Percentiles rank a stretch among this genome's conserved stretches.
phyloP scores from a whole-genome alignment of 306 rosid genomes.

The Casuarina equisetifolia region DNA sequence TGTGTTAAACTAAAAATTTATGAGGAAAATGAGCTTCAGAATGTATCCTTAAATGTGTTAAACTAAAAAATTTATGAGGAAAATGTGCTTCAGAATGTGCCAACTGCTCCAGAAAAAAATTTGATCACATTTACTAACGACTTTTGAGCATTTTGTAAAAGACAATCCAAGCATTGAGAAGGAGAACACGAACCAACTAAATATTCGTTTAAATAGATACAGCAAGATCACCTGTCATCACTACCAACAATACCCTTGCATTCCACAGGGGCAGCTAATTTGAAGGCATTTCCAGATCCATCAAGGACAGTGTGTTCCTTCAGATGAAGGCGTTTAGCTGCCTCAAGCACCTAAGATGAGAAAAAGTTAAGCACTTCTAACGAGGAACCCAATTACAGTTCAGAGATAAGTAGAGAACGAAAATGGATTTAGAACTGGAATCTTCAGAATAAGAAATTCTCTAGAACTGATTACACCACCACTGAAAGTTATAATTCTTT shows the following conservation, averaged over 20 bases:
- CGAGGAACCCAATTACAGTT: slow-evolving; percentile 17
- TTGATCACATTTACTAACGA: background rate
- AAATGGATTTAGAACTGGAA: slow-evolving; percentile 7
- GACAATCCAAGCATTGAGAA: background rate
- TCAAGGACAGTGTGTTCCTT: slow-evolving; percentile 88
- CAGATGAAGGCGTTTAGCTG: slow-evolving; percentile 88
- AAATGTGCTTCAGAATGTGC: background rate
- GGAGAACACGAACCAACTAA: slow-evolving; percentile 12
- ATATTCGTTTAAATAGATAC: slow-evolving; percentile 1
- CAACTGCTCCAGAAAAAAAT: too few relatives aligned
- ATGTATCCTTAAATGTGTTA: background rate
- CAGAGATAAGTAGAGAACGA: background rate
- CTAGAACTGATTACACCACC: background rate
- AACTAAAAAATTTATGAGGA: background rate
- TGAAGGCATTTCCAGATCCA: slow-evolving; percentile 85
- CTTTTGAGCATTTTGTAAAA: background rate
- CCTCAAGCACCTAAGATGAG: slow-evolving; percentile 72
- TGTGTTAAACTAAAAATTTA: background rate
- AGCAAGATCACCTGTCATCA: slow-evolving; percentile 77
- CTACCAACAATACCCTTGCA: slow-evolving; percentile 99
- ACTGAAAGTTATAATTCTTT: slow-evolving; percentile 1
- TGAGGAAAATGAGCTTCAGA: background rate
- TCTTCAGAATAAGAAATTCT: slow-evolving; percentile 10
- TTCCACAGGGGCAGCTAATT: slow-evolving; percentile 98
- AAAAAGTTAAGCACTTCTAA: slow-evolving; percentile 25